Evolutionary conservation across 768 basidiomycete genomes (phyloP), one percentile per base, ranked within the genome.

Genomic region (Gloeostereum incarnatum): DNA sequence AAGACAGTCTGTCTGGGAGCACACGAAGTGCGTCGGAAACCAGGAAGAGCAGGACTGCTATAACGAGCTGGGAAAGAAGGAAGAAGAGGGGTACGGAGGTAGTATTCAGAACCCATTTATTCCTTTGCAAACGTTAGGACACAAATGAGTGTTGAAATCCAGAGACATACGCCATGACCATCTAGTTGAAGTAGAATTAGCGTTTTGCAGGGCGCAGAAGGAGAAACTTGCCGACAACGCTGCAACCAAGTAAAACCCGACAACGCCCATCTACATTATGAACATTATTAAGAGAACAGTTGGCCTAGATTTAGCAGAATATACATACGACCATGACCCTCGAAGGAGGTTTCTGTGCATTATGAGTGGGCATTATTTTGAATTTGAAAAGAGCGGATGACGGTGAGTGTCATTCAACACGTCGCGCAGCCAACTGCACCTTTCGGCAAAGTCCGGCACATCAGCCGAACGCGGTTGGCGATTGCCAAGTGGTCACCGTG

Each of bases 141-240:
- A 34, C 40, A 42, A n/a, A 21, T 33, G 25, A 35, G 13, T 21
- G 17, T 18, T 6, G 44, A 59, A 42, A 13, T 20, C 16, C n/a
- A n/a, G n/a, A n/a, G n/a, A 48, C 47, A 40, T 69, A 90, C 82
- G 86, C 90, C 73, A 92, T 81, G 48, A 92, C 82, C 89, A 92
- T 90, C 87, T 90, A 53, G 0, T 31, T 37, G 22, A 41, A 11
- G 5, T 9, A 32, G 17, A 38, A 35, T 38, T 16, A 35, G 32
- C 30, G 18, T 40, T 21, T 19, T 24, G 31, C 5, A 36, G 5
- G 14, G 31, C 21, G 19, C 14, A 35, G 31, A 17, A n/a, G 11
- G 18, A 32, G 14, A 29, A 23, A 78, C 88, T 49, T 60, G 91
- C 89, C 53, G 84, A 71, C 41, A 92, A 60, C 17, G 89, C 89